Percentiles rank a stretch among this genome's conserved stretches.
Conservation (phyloP, 2,329 filamentous ascomycete species). For the Dactylellina cionopaga region DNA sequence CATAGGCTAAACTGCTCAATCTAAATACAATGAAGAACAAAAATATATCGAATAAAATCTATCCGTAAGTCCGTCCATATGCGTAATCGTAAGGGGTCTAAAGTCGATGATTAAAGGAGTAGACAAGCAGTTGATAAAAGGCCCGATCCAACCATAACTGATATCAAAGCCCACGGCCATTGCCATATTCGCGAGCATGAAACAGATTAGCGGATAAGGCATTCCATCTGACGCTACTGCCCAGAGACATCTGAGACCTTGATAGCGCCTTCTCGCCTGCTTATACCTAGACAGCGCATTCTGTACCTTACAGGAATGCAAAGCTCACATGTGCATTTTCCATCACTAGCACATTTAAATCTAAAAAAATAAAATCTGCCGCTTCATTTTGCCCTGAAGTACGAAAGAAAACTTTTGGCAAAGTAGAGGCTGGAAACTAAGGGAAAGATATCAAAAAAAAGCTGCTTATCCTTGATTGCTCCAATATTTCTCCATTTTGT, state of each 20-base stretch:
- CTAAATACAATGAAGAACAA: background rate
- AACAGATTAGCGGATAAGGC: conserved; percentile 23
- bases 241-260: background rate
- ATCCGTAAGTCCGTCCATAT: background rate
- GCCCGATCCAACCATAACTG: too few relatives aligned
- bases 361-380: too few relatives aligned
- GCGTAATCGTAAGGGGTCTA: too few relatives aligned
- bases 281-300: conserved; percentile 22
- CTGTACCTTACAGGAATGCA: conserved; percentile 44
- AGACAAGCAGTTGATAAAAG: too few relatives aligned
- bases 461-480: conserved; percentile 32
- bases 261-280: conserved; percentile 19
- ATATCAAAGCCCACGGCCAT: too few relatives aligned
- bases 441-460: background rate
- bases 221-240: conserved; percentile 29
- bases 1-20: background rate
- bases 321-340: conserved; percentile 2
- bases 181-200: conserved; percentile 3
- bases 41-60: background rate
- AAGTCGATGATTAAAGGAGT: too few relatives aligned
- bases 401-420: too few relatives aligned
- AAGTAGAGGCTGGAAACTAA: too few relatives aligned
- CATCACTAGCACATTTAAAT: background rate
- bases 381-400: too few relatives aligned
- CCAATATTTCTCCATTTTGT: conserved; percentile 48